Base-by-base conservation (phyloP, 495 filamentous ascomycete genomes). In the Letharia lupina region DNA sequence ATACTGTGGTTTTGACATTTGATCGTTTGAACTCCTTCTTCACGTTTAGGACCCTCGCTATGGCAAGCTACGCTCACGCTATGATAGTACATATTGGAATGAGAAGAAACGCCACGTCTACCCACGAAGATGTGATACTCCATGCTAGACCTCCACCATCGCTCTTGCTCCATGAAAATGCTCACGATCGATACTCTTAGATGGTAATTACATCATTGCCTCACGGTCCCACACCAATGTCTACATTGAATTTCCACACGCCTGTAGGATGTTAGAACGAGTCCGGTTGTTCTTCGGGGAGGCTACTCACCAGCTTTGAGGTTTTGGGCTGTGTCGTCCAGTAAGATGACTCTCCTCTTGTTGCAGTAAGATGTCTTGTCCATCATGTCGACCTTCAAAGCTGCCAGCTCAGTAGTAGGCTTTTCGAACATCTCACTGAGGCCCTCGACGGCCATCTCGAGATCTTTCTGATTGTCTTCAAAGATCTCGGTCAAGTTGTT, bases 401-500 rank as follows among this genome's bases (percentile, higher is more conserved):
- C 83, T 15, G 89, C 83, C 8, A 98, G 81, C 68, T 98, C 93
- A 11, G 86, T 75, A 18, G 91, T 89, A 0, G 91, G 90, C 78
- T 95, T 96, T 81, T 98, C 94, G 72, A 98, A 98, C 89, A 98
- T 95, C 76, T 96, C 92, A 58, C 89, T 94, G 59, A 98, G 80
- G 66, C 87, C 90, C 78, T 98, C 94, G 9, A 98, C 94, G 0
- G 94, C 93, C 82, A 98, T 86, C 77, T 98, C 95, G 35, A 98
- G 78, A 73, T 98, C 95, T 76, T 96, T 96, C 74, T 98, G 94
- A 73, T 98, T 98, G 71, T 96, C 93, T 77, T 98, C 94, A 69
- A 98, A 98, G 61, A 98, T 98, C 74, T 93, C 91, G 0, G 94
- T 97, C 48, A 91, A 82, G 72, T 98, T 98, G 80, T 97, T 97